Evolutionary conservation across 768 basidiomycete genomes (phyloP), one percentile per base, ranked within the genome.

Genomic region (Xerocomellus dryophilus): DNA sequence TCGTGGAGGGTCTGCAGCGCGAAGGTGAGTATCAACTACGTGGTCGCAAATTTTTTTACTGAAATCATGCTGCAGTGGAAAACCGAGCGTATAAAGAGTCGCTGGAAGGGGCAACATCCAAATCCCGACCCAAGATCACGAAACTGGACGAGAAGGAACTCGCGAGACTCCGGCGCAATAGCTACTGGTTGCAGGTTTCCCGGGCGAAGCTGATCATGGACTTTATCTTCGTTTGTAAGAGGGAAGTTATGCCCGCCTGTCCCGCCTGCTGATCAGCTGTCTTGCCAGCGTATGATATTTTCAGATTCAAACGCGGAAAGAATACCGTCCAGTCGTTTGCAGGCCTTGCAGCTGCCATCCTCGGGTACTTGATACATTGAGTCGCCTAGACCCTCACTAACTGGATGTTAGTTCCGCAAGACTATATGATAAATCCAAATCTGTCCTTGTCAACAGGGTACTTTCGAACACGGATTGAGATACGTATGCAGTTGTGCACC

Each of bases 181-280:
- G 82, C 61, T 84, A 86, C 62, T 93, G 90, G 90, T 73, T 93
- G 43, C 82, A 82, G 60, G 69, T 88, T 46, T 78, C 85, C 23
- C 74, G 86, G 53, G 74, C 77, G 51, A 93, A 93, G 74, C 73
- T 93, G 54, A 63, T 80, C 40, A 90, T 92, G 89, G 91, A 93
- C 68, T 73, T 93, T 56, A 82, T 91, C 63, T 93, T 93, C 71
- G 91, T 92, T 66, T 91, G 90, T 93, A 66, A 71, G 81, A 56
- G 10, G 12, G 18, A 44, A 4, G 32, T 1, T 4, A 61, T 75
- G 74, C 29, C 53, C 59, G 29, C 17, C n/a, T 43, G 10, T 32
- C 52, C 45, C 39, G 46, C 23, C 34, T 51, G 34, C 41, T 56
- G 51, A 66, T 54, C 18, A 2, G 29, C 15, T 23, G 36, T 42